phyloP scores from a whole-genome alignment of 2,329 filamentous ascomycete species.

The Trichothecium sympodiale region DNA sequence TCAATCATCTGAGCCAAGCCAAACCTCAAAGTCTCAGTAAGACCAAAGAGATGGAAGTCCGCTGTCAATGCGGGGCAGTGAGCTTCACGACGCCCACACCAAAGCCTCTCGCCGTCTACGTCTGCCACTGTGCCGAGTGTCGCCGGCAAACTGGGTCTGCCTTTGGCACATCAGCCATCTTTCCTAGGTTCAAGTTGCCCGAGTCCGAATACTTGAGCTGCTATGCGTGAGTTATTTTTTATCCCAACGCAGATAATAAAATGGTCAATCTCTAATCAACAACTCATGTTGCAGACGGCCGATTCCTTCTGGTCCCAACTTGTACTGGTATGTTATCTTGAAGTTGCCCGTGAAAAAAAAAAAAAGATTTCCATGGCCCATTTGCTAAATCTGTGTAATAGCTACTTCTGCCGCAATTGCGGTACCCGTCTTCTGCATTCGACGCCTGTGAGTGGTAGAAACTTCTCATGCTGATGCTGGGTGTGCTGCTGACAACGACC shows the following conservation, averaged over 20 bases:
- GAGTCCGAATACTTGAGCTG: constrained; percentile 35
- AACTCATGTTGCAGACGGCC: constrained; percentile 43
- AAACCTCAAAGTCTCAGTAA: too few species aligned
- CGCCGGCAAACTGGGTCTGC: constrained; percentile 54
- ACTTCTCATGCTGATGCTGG: background rate
- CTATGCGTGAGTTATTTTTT: constrained; percentile 35
- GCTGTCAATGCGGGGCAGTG: constrained; percentile 55
- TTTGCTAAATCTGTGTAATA: constrained; percentile 12
- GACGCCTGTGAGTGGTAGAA: constrained; percentile 34
- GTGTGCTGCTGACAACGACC: background rate
- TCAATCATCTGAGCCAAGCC: too few species aligned
- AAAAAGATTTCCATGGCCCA: background rate
- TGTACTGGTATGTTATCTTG: constrained; percentile 46
- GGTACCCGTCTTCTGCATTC: constrained; percentile 55
- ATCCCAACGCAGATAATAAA: too few species aligned
- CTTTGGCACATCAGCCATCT: constrained; percentile 60
- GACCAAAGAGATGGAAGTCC: constrained; percentile 36
- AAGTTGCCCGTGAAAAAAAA: too few species aligned
- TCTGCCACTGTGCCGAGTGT: constrained; percentile 61
- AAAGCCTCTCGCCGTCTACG: constrained; percentile 53
- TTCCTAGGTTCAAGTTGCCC: constrained; percentile 52
- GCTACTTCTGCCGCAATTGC: constrained; percentile 57
- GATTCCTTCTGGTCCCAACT: constrained; percentile 42
- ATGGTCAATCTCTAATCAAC: too few species aligned
- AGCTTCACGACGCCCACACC: constrained; percentile 49